phyloP scores from a whole-genome alignment of 352 stramenopile species.

The Phytophthora sp. region DNA sequence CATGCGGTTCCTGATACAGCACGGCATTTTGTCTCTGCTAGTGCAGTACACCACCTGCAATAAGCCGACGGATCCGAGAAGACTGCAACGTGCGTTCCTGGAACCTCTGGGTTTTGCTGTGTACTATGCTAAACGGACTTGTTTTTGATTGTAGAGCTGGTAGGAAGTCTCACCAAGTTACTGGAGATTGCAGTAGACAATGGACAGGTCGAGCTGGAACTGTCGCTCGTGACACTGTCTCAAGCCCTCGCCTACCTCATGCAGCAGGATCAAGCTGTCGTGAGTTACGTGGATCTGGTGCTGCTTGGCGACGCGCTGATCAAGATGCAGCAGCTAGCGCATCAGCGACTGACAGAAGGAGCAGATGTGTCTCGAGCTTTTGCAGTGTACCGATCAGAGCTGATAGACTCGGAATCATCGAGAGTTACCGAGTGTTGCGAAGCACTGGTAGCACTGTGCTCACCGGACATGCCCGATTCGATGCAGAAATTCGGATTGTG shows the following conservation, averaged over 20 bases:
- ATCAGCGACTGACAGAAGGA: constrained; percentile 16
- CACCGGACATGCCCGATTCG: constrained; percentile 56
- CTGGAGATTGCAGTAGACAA: constrained; percentile 21
- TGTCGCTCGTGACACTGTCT: constrained; percentile 48
- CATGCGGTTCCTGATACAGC: constrained; percentile 33
- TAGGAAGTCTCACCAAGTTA: constrained; percentile 35
- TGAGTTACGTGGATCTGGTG: constrained; percentile 55
- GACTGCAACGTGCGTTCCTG: constrained; percentile 42
- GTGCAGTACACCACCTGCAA: constrained; percentile 39
- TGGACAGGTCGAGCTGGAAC: constrained; percentile 19
- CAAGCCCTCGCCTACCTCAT: constrained; percentile 45
- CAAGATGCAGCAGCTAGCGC: constrained; percentile 32
- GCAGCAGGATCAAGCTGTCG: constrained; percentile 32
- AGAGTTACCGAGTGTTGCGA: constrained; percentile 19
- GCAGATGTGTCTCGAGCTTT: constrained; percentile 16
- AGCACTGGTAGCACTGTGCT: constrained; percentile 53
- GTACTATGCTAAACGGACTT: background rate
- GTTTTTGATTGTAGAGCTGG: constrained; percentile 24
- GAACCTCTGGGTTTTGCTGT: background rate
- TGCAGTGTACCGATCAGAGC: constrained; percentile 13
- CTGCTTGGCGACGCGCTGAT: constrained; percentile 50
- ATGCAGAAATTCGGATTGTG: constrained; percentile 58
- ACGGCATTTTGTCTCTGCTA: constrained; percentile 39
- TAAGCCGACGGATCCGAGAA: constrained; percentile 34
- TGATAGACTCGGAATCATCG: constrained; percentile 17